Percentiles rank a stretch among this genome's conserved stretches.
Evolutionary conservation across 257 asterid species (phyloP).

Genomic region (Echites panduratus): DNA sequence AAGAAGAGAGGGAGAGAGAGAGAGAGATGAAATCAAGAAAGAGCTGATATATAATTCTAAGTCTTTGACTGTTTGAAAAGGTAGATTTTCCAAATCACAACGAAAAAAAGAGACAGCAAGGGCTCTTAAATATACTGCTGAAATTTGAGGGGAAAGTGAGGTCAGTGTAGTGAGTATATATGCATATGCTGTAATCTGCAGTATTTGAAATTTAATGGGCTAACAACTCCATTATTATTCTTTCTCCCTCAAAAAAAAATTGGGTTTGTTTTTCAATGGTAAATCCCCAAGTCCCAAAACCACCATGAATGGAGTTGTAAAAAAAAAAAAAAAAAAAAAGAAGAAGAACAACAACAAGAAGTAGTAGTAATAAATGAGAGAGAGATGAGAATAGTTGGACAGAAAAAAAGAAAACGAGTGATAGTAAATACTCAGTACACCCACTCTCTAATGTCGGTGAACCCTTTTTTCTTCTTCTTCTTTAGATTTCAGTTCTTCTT

Average conservation of each 20-base stretch:
- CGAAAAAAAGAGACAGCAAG: neutral
- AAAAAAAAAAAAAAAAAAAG: neutral
- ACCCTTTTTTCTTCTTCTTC: conserved; percentile 6
- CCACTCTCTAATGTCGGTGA: conserved; percentile 7
- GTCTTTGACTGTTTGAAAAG: neutral
- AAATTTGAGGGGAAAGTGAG: conserved; percentile 11
- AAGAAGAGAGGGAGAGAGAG: neutral
- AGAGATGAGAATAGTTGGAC: conserved; percentile 20
- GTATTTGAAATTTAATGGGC: conserved; percentile 2
- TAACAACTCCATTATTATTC: neutral
- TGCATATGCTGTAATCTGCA: neutral
- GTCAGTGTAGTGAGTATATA: conserved; percentile 16
- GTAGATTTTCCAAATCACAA: neutral
- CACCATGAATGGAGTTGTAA: conserved; percentile 7
- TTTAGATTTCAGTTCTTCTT: conserved; percentile 10
- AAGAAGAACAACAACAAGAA: neutral
- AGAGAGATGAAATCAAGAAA: neutral
- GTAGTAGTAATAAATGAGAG: conserved; percentile 22
- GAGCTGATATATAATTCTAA: neutral
- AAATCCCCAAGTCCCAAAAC: conserved; percentile 1
- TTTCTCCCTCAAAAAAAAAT: too few relatives aligned
- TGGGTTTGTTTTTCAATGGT: neutral
- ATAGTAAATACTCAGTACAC: conserved; percentile 35
- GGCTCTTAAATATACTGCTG: conserved; percentile 5
- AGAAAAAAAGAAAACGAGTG: conserved; percentile 25